phyloP scores from a whole-genome alignment of 257 asterid genomes.

The Jacaranda mimosifolia region DNA sequence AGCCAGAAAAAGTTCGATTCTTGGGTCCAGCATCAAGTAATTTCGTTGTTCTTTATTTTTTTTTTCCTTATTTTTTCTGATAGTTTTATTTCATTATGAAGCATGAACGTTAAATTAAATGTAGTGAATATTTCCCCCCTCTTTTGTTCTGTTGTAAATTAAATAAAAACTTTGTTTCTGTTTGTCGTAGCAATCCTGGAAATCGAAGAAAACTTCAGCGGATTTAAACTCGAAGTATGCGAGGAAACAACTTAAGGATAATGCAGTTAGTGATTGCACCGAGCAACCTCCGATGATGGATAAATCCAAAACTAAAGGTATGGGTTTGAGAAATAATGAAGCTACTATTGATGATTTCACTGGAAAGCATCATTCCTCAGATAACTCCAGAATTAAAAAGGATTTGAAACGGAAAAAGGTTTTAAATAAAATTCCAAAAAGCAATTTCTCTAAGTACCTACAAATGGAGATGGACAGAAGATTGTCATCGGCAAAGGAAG shows the following conservation, averaged over 20 bases:
- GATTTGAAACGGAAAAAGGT: slow-evolving; percentile 46
- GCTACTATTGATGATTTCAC: slow-evolving; percentile 29
- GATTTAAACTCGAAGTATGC: slow-evolving; percentile 27
- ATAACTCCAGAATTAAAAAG: slow-evolving; percentile 38
- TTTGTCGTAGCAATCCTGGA: slow-evolving; percentile 44
- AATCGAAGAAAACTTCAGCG: slow-evolving; percentile 26
- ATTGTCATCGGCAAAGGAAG: slow-evolving; percentile 53
- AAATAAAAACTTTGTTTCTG: slow-evolving; percentile 15
- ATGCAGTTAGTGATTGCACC: slow-evolving; percentile 8
- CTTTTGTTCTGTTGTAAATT: background rate
- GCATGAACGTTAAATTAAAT: background rate
- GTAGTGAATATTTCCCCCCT: background rate
- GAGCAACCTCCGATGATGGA: slow-evolving; percentile 35
- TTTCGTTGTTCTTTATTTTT: background rate
- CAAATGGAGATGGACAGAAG: slow-evolving; percentile 62
- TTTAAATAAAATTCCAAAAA: slow-evolving; percentile 40
- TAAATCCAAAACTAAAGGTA: slow-evolving; percentile 25
- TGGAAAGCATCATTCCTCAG: slow-evolving; percentile 10
- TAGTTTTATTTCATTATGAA: background rate
- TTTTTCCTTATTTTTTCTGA: background rate
- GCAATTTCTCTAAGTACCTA: slow-evolving; percentile 62
- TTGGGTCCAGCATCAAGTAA: slow-evolving; percentile 71
- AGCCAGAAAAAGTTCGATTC: slow-evolving; percentile 70
- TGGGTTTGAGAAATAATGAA: slow-evolving; percentile 22
- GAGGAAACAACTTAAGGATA: slow-evolving; percentile 34